Conservation (phyloP, 441 rosid species). For the Euphorbia celastroides region DNA sequence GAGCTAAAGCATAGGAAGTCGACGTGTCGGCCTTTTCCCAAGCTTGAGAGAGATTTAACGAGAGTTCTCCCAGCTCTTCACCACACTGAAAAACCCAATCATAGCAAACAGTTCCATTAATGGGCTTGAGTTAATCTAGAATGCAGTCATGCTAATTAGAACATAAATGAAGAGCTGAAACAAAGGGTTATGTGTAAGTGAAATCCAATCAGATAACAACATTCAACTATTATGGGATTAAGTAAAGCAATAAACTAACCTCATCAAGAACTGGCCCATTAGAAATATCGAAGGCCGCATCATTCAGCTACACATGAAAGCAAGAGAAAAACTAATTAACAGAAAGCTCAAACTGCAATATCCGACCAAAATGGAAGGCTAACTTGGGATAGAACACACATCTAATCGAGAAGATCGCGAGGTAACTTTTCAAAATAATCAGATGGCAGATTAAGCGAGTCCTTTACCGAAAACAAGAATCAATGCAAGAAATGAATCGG, state of each 20-base stretch:
- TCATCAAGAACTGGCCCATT: slow-evolving; percentile 74
- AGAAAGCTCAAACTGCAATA: not conserved
- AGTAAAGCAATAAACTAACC: slow-evolving; percentile 37
- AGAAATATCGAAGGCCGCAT: slow-evolving; percentile 94
- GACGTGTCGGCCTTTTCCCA: slow-evolving; percentile 80
- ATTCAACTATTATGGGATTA: not conserved
- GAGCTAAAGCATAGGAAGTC: slow-evolving; percentile 50
- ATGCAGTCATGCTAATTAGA: not conserved
- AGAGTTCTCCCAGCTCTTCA: slow-evolving; percentile 62
- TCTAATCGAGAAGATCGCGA: slow-evolving; percentile 73
- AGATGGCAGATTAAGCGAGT: slow-evolving; percentile 71
- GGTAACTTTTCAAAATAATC: slow-evolving; percentile 71
- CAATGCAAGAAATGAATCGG: not conserved
- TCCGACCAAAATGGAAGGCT: too few relatives aligned
- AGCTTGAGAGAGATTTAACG: slow-evolving; percentile 68
- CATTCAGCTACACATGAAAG: slow-evolving; percentile 51
- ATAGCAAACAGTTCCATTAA: slow-evolving; percentile 8
- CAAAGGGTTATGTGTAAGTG: not conserved
- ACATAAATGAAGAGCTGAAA: not conserved
- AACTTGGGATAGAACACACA: slow-evolving; percentile 30
- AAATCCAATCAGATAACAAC: not conserved
- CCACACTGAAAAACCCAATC: slow-evolving; percentile 48
- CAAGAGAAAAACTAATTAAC: not conserved
- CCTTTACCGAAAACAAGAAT: slow-evolving; percentile 36
- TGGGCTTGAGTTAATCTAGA: not conserved